These are phyloP conservation scores for Fusarium ramigenum DNA, from an alignment of 2,329 filamentous ascomycete species.

Conservation along the genomic window DNA sequence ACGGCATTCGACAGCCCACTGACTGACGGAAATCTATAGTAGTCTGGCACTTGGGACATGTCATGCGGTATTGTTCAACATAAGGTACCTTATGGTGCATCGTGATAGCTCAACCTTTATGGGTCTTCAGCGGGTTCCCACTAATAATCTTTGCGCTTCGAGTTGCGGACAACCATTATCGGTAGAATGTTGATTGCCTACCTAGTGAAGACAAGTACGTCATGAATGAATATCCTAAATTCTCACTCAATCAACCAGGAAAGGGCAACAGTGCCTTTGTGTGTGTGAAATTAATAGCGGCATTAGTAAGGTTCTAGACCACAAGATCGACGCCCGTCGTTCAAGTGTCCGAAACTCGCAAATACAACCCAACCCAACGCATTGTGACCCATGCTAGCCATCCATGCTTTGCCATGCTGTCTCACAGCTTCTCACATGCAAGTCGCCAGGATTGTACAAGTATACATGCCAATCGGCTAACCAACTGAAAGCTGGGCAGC, in stretches of 20 bases:
- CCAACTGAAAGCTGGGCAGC: not conserved
- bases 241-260: not conserved
- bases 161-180: not conserved
- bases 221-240: not conserved
- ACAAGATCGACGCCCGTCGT: conserved; percentile 23
- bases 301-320: conserved; percentile 24
- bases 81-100: not conserved
- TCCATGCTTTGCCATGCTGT: not conserved
- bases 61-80: not conserved
- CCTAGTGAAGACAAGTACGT: not conserved
- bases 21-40: not conserved
- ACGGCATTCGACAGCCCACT: not conserved
- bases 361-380: conserved; percentile 12
- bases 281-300: not conserved
- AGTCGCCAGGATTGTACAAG: conserved; percentile 16
- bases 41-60: not conserved
- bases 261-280: not conserved
- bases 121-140: not conserved
- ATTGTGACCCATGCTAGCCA: not conserved
- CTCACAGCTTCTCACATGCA: conserved; percentile 22
- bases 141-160: not conserved
- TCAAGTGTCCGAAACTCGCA: not conserved
- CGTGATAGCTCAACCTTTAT: not conserved
- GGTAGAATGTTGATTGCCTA: not conserved
- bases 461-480: conserved; percentile 7